Evolutionary conservation across 352 stramenopile species (phyloP), one percentile per base, ranked within the genome.

Genomic region (Pythium volutum): DNA sequence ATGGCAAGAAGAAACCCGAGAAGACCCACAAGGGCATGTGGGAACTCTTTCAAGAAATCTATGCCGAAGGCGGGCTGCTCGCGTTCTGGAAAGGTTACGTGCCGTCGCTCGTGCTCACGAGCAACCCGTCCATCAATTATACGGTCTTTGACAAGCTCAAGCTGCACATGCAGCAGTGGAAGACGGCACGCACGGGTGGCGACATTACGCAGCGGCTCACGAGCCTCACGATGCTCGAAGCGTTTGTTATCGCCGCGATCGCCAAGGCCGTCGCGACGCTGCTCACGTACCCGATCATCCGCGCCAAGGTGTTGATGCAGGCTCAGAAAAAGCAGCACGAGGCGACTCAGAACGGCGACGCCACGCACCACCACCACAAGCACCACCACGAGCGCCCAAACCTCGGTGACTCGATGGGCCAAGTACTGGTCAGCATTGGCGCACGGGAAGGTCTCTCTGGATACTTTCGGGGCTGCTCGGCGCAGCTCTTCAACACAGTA

Each of bases 101-200:
- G 22, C 86, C 87, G 49, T 93, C 86, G n/a, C 69, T 96, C 27
- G 78, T 96, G 60, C 79, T 96, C 49, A 87, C 91, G 22, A 91
- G 73, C 68, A 96, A 96, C 66, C 87, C 87, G 27, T 89, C 86
- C 31, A 96, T 96, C 68, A 95, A 95, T 71, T 96, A 90, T 62
- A 94, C 87, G 18, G 76, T 92, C 46, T 96, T 94, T 47, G 86
- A 96, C 69, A 81, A 81, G 54, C 73, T 96, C 33, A 96, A 96
- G 66, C 64, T 89, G 42, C 67, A 76, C 27, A 49, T 89, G 56
- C 81, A 84, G 55, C 58, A 72, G 42, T 74, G 62, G 41, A 87
- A 83, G 63, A 86, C 80, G 70, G 54, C 62, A 27, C 68, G 77
- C 38, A 70, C 48, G 10, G 33, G 49, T 20, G 49, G 49, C 14